Percentiles rank a stretch among this genome's conserved stretches.
Evolutionary conservation across 371 early-diverging fungal genomes (phyloP).

Genomic region (Mortierella sp.): DNA sequence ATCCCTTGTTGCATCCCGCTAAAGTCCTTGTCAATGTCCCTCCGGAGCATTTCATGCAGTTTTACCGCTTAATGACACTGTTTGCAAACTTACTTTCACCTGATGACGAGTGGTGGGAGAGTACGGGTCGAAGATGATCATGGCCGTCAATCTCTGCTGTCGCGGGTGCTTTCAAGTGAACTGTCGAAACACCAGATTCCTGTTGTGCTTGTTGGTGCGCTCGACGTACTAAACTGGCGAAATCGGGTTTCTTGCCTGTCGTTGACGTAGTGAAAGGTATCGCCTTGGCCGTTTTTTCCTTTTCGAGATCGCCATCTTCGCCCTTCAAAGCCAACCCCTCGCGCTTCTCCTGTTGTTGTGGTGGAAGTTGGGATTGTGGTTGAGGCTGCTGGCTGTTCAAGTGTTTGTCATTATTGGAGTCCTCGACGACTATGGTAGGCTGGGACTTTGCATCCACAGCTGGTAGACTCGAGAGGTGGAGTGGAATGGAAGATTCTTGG

Average conservation of each 20-base stretch:
- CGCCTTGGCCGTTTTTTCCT: neutral
- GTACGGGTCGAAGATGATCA: too few species aligned
- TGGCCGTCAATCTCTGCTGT: neutral
- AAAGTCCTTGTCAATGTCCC: too few species aligned
- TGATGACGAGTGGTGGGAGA: too few species aligned
- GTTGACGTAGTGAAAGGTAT: neutral
- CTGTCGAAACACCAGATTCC: too few species aligned
- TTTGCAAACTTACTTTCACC: too few species aligned
- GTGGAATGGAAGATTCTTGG: conserved; percentile 14
- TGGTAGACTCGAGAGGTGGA: too few species aligned
- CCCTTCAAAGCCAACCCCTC: neutral
- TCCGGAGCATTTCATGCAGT: too few species aligned
- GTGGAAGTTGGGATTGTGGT: conserved; percentile 7
- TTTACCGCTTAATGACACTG: too few species aligned
- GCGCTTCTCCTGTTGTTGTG: conserved; percentile 14
- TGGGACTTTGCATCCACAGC: too few species aligned
- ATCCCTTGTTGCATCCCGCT: neutral
- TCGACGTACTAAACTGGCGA: conserved; percentile 38
- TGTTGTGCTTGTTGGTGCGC: conserved; percentile 34
- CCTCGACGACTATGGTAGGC: neutral
- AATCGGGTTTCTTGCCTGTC: conserved; percentile 2
- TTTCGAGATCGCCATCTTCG: neutral
- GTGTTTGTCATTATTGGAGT: conserved; percentile 13
- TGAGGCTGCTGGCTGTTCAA: neutral
- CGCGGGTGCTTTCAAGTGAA: too few species aligned